Conservation (phyloP, 805 yeast genomes). For the Candida jianshihensis region DNA sequence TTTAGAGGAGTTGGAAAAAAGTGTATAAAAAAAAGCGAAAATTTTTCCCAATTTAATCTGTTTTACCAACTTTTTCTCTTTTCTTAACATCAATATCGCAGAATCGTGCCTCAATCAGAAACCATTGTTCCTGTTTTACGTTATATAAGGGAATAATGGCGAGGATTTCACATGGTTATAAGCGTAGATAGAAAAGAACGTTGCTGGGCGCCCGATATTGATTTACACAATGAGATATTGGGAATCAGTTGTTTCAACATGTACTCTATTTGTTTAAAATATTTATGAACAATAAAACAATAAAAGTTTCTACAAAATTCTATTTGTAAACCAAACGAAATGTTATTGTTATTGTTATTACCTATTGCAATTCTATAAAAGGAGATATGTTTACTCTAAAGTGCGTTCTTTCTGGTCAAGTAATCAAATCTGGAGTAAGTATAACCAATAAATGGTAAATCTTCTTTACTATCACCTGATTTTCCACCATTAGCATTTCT, state of each 20-base stretch:
- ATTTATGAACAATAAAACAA: too few relatives aligned
- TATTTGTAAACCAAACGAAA: too few relatives aligned
- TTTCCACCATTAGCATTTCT: constrained; percentile 36
- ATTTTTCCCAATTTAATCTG: neutral
- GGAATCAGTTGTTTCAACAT: constrained; percentile 36
- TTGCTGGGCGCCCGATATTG: constrained; percentile 21
- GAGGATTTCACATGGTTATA: constrained; percentile 1
- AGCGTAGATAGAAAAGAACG: constrained; percentile 18
- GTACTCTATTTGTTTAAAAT: too few relatives aligned
- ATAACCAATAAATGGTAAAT: constrained; percentile 94
- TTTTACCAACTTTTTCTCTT: neutral
- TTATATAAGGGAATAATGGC: neutral
- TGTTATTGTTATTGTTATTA: too few relatives aligned
- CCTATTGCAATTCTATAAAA: too few relatives aligned
- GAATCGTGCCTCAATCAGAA: constrained; percentile 1
- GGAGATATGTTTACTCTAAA: constrained; percentile 20
- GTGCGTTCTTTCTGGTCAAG: constrained; percentile 64
- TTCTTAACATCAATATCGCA: constrained; percentile 2
- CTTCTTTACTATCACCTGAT: constrained; percentile 60
- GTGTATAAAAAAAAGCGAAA: neutral
- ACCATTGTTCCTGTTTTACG: neutral
- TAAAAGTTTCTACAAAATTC: too few relatives aligned
- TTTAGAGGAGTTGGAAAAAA: too few relatives aligned
- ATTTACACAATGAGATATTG: constrained; percentile 19
- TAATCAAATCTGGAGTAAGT: constrained; percentile 94